A percentile compares a stretch with the other conserved stretches of the same genome.
Conservation (phyloP, 805 yeast genomes). For the Ogataea sp. region DNA sequence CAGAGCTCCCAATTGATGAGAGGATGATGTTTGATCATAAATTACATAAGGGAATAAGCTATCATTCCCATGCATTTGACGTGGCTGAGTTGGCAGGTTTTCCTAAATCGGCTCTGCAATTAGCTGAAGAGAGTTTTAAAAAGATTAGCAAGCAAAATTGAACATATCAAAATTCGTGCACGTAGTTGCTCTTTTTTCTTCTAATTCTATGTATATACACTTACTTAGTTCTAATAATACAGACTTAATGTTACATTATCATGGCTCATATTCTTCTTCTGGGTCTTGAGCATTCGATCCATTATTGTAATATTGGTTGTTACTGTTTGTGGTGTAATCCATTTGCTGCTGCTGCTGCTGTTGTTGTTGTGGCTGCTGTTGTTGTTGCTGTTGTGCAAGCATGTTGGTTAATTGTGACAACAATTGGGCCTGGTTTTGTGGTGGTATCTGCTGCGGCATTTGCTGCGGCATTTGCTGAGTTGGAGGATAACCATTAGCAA, state of each 20-base stretch:
- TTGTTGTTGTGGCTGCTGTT: slow-evolving; percentile 3
- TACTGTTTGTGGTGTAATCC: background rate
- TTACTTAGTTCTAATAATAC: background rate
- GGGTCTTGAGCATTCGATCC: slow-evolving; percentile 17
- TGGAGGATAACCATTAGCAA: background rate
- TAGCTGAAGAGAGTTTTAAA: slow-evolving; percentile 35
- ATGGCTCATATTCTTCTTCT: slow-evolving; percentile 13
- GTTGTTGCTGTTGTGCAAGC: slow-evolving; percentile 11
- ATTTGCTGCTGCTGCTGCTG: slow-evolving; percentile 1
- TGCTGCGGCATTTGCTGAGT: slow-evolving; percentile 4
- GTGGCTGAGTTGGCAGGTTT: slow-evolving; percentile 78
- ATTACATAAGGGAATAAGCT: slow-evolving; percentile 59
- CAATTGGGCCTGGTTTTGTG: slow-evolving; percentile 7
- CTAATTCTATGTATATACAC: background rate
- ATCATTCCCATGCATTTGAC: slow-evolving; percentile 65
- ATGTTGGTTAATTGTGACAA: slow-evolving; percentile 8
- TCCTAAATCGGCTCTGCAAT: slow-evolving; percentile 47
- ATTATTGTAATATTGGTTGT: slow-evolving; percentile 6
- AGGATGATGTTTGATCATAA: slow-evolving; percentile 44
- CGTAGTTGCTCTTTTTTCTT: no score
- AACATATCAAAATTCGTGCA: no score
- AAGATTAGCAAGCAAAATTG: no score
- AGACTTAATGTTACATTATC: slow-evolving; percentile 1
- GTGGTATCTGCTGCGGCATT: slow-evolving; percentile 5
- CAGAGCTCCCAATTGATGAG: slow-evolving; percentile 17